Conservation (phyloP, 805 yeast genomes). For the Torulaspora franciscae region DNA sequence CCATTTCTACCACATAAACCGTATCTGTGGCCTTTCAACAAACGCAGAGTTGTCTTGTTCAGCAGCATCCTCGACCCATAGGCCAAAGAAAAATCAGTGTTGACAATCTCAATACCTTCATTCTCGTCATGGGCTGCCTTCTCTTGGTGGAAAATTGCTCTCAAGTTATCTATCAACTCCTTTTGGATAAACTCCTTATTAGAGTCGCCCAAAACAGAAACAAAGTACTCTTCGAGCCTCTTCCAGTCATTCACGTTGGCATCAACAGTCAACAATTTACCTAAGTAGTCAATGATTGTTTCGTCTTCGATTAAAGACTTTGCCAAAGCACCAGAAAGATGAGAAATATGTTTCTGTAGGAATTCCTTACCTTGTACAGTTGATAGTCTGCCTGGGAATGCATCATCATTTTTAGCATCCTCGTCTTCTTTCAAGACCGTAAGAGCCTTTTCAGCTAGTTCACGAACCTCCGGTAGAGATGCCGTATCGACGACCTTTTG, state of each 20-base stretch:
- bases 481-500: constrained; percentile 85
- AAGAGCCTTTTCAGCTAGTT: constrained; percentile 81
- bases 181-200: constrained; percentile 37
- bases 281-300: constrained; percentile 45
- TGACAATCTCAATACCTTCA: constrained; percentile 87
- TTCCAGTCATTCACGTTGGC: constrained; percentile 73
- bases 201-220: constrained; percentile 36
- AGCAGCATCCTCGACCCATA: constrained; percentile 96
- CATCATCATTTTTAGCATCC: constrained; percentile 44
- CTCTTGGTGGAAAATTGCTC: constrained; percentile 48
- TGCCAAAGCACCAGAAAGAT: constrained; percentile 11
- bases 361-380: constrained; percentile 49
- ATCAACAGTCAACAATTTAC: constrained; percentile 51
- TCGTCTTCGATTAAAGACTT: constrained; percentile 31
- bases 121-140: constrained; percentile 50
- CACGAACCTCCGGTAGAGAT: constrained; percentile 93
- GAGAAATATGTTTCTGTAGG: constrained; percentile 28
- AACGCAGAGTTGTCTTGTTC: constrained; percentile 83
- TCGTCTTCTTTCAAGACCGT: constrained; percentile 78
- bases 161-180: constrained; percentile 45
- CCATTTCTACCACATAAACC: constrained; percentile 98
- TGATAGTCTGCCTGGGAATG: constrained; percentile 70
- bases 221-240: constrained; percentile 52
- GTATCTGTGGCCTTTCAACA: constrained; percentile 91
- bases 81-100: constrained; percentile 91